Base-by-base conservation (phyloP, 1,284 basidiomycete species). In the Naganishia albida region DNA sequence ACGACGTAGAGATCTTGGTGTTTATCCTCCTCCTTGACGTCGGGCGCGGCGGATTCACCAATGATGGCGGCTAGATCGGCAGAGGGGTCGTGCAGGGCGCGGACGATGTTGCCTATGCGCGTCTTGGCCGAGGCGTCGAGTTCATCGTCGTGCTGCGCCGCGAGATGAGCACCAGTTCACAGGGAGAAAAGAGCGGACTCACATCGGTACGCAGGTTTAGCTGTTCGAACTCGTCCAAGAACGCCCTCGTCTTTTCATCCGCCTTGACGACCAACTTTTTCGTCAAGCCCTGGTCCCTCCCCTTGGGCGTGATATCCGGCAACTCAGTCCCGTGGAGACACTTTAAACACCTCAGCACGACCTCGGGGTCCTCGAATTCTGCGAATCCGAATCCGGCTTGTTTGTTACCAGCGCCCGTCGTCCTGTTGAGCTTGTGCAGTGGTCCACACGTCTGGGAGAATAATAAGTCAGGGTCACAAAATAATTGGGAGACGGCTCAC, bases 381-480 rank as follows among this genome's bases (percentile, higher is more conserved):
- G 92, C 93, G 76, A 97, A 98, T 2, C 92, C 94, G 73, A 97
- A 97, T 2, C 91, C 91, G 80, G 94, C 92, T 3, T 91, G 91
- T 77, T 93, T 93, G 69, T 91, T 91, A 13, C 87, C 88, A 7
- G 91, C 89, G 0, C 90, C 92, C 50, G 90, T 89, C 15, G 94
- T 86, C 10, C 93, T 87, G 73, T 95, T 97, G 79, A 96, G 89
- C 3, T 89, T 90, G 66, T 87, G 86, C 60, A 96, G 82, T 2
- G 87, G 85, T 25, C 94, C 94, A 75, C 93, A 97, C 26, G 93
- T 87, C 91, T 93, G 66, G 20, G 30, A 48, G 30, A 54, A 38
- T 23, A 57, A 23, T 42, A 26, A 34, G 49, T 16, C 4, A 30
- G 23, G n/a, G 55, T 39, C 18, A 60, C 48, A 12, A 64, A 39